A percentile compares a stretch with the other conserved stretches of the same genome.
Conservation (phyloP, 2,329 filamentous ascomycete species). For the Aspergillus fructus region DNA sequence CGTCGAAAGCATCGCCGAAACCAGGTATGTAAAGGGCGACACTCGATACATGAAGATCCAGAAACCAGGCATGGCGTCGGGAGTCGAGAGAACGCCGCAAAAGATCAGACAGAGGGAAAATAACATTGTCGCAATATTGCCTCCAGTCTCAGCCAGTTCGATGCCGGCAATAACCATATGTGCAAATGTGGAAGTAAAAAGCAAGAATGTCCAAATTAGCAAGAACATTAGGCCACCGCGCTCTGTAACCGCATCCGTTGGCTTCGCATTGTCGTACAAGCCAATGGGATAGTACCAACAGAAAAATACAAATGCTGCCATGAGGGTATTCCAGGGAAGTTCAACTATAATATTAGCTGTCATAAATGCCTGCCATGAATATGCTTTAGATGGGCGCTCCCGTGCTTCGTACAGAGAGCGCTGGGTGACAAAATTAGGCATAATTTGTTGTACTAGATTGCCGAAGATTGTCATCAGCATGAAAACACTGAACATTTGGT, state of each 20-base stretch:
- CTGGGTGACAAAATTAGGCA: slow-evolving; percentile 60
- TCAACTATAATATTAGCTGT: slow-evolving; percentile 71
- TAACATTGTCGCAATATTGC: slow-evolving; percentile 60
- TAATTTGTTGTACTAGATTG: slow-evolving; percentile 53
- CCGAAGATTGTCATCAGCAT: slow-evolving; percentile 81
- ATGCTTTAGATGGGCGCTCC: slow-evolving; percentile 65
- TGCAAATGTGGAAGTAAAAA: slow-evolving; percentile 71
- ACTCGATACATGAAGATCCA: slow-evolving; percentile 78
- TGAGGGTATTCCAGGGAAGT: slow-evolving; percentile 64
- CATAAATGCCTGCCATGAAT: slow-evolving; percentile 73
- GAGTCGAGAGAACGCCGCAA: slow-evolving; percentile 54
- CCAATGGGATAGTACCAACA: slow-evolving; percentile 68
- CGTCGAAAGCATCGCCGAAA: slow-evolving; percentile 44
- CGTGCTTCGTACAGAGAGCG: slow-evolving; percentile 60
- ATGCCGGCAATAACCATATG: slow-evolving; percentile 72
- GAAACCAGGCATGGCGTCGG: slow-evolving; percentile 63
- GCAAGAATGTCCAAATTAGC: slow-evolving; percentile 64
- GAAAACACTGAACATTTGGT: slow-evolving; percentile 90
- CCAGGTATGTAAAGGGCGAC: slow-evolving; percentile 65
- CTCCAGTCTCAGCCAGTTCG: slow-evolving; percentile 67
- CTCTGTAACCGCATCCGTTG: slow-evolving; percentile 42
- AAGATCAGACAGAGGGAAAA: slow-evolving; percentile 62
- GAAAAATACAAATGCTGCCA: slow-evolving; percentile 62
- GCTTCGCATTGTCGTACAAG: slow-evolving; percentile 43
- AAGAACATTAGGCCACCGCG: slow-evolving; percentile 66